Evolutionary conservation across 345 rosid species (phyloP).

Genomic region (Sonneratia caseolaris): DNA sequence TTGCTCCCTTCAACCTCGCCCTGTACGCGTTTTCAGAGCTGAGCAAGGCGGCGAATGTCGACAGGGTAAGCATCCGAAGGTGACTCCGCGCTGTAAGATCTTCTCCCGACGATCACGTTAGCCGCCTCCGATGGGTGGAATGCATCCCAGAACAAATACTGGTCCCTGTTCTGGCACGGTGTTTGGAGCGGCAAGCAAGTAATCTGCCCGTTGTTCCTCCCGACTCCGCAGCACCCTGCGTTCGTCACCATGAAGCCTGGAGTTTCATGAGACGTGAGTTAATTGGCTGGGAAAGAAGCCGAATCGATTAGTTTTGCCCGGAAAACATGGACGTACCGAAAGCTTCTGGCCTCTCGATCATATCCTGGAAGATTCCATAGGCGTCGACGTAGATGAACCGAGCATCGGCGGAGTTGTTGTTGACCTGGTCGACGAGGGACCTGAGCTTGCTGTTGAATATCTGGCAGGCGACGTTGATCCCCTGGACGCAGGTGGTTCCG

Average conservation of each 20-base stretch:
- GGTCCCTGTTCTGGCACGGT: constrained; percentile 25
- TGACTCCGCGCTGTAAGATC: constrained; percentile 23
- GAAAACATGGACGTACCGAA: not conserved
- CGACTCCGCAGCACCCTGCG: constrained; percentile 36
- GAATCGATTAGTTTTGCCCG: no score
- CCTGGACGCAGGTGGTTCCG: constrained; percentile 24
- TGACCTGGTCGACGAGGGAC: constrained; percentile 29
- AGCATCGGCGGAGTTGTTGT: constrained; percentile 28
- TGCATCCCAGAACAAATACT: constrained; percentile 36
- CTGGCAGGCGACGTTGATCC: constrained; percentile 31
- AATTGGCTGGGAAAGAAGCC: no score
- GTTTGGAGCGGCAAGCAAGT: constrained; percentile 31
- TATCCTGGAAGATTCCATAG: constrained; percentile 26
- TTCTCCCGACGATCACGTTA: constrained; percentile 19
- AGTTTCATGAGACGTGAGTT: not conserved
- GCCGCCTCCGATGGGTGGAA: constrained; percentile 39
- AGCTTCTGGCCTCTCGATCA: constrained; percentile 7
- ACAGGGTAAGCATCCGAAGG: constrained; percentile 15
- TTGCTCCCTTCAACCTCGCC: no score
- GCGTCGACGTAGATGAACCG: constrained; percentile 24
- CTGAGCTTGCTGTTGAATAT: constrained; percentile 29
- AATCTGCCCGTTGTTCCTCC: constrained; percentile 31
- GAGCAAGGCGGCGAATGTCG: constrained; percentile 19
- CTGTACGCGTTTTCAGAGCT: constrained; percentile 3
- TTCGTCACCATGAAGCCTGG: constrained; percentile 21